A percentile compares a stretch with the other conserved stretches of the same genome.
Evolutionary conservation across 345 rosid genomes (phyloP).

Genomic region (Trapa bicornis): DNA sequence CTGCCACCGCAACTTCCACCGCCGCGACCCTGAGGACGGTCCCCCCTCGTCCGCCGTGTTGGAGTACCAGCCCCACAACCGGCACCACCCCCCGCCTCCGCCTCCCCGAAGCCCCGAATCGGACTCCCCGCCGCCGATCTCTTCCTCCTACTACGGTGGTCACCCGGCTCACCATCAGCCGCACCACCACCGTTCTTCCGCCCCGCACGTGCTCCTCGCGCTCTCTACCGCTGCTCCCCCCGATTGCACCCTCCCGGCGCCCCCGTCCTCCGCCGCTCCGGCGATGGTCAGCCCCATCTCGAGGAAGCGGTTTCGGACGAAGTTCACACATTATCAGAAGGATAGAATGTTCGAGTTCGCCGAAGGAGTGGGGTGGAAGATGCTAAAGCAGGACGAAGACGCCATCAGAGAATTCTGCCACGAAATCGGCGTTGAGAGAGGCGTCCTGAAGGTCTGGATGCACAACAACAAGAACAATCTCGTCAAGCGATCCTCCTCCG

Average conservation of each 20-base stretch:
- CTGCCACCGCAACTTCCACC: slow-evolving; percentile 47
- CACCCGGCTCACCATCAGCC: slow-evolving; percentile 8
- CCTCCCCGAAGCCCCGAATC: slow-evolving; percentile 15
- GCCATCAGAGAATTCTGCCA: slow-evolving; percentile 25
- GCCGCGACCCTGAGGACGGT: slow-evolving; percentile 13
- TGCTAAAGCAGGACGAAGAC: slow-evolving; percentile 22
- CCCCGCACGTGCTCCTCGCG: slow-evolving; percentile 20
- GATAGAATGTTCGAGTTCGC: slow-evolving; percentile 33
- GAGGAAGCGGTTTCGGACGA: slow-evolving; percentile 23
- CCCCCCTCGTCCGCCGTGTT: slow-evolving; percentile 5
- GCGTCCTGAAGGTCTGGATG: slow-evolving; percentile 45
- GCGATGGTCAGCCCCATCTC: slow-evolving; percentile 8
- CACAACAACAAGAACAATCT: slow-evolving; percentile 36
- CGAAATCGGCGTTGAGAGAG: slow-evolving; percentile 26
- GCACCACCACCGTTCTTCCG: slow-evolving; percentile 8
- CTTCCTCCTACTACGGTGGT: slow-evolving; percentile 16
- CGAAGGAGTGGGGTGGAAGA: slow-evolving; percentile 35
- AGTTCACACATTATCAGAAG: slow-evolving; percentile 32
- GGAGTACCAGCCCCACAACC: slow-evolving; percentile 22
- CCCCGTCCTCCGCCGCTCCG: slow-evolving; percentile 4
- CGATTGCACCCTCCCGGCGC: not conserved
- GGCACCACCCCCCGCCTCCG: slow-evolving; percentile 10
- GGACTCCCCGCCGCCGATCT: slow-evolving; percentile 22
- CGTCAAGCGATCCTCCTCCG: slow-evolving; percentile 5
- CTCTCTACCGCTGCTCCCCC: slow-evolving; percentile 1